Base-by-base conservation (phyloP, 2,329 filamentous ascomycete species). In the Ceratocystis papillata region DNA sequence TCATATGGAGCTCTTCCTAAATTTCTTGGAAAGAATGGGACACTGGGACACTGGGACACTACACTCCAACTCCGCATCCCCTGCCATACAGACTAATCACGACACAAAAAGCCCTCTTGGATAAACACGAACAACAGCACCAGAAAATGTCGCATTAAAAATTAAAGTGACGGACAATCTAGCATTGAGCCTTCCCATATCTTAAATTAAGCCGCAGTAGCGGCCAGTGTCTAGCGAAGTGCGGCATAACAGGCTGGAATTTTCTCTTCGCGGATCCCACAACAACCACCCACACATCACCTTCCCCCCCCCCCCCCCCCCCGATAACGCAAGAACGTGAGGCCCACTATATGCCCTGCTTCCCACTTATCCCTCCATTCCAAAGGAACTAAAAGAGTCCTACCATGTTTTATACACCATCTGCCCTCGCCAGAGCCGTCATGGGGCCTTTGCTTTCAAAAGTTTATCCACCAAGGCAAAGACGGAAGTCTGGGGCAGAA, bases 401-500 rank as follows among this genome's bases (percentile, higher is more conserved):
- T 22, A 22, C 53, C 17, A 28, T 57, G 53, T 17, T 57, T 17
- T 30, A 30, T n/a, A 33, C 7, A n/a, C 22, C 53, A 57, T 30
- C 2, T 17, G 2, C 22, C 12, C 53, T 6, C 7, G 25, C 53
- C 22, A n/a, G 53, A 17, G 28, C 12, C 53, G 53, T 28, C 17
- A 15, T 6, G 6, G 53, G 53, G 28, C 53, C 53, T 6, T 7
- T 57, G 53, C 53, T 57, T 57, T 15, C 15, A 17, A 57, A 33
- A 28, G 53, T 57, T 33, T 57, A 57, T 57, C 53, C 53, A 57
- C 53, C 53, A 17, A 57, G 53, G 28, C 17, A 33, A 57, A 57
- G 53, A 57, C 53, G 53, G 12, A 57, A 57, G 53, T 57, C 53
- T 57, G 53, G 53, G 53, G 53, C 53, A 57, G 15, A 57, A 57